A percentile compares a stretch with the other conserved stretches of the same genome.
phyloP scores from a whole-genome alignment of 805 yeast genomes.

The Teunomyces cretensis region DNA sequence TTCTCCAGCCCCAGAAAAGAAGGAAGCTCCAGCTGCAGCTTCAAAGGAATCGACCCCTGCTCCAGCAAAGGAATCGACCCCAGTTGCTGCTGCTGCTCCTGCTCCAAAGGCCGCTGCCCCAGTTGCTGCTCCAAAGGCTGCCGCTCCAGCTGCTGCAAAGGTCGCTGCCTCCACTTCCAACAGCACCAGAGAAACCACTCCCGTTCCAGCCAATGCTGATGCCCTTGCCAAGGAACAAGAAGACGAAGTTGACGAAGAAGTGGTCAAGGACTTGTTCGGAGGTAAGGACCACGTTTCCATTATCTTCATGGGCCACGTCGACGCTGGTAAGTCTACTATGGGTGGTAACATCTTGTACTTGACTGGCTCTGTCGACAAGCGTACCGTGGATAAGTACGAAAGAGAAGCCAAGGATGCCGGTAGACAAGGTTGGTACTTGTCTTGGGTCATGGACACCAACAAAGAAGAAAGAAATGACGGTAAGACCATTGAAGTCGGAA shows the following conservation, averaged over 20 bases:
- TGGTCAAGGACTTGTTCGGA: slow-evolving; percentile 90
- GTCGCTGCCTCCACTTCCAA: slow-evolving; percentile 12
- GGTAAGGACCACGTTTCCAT: slow-evolving; percentile 97
- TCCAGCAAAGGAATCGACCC: neutral
- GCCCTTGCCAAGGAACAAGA: slow-evolving; percentile 67
- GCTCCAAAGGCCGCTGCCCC: slow-evolving; percentile 13
- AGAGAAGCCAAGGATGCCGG: slow-evolving; percentile 99
- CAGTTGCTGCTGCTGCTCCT: slow-evolving; percentile 10
- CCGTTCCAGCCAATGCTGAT: slow-evolving; percentile 39
- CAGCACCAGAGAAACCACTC: slow-evolving; percentile 18
- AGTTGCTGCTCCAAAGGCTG: slow-evolving; percentile 8
- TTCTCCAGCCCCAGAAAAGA: slow-evolving; percentile 6
- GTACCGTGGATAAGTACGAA: slow-evolving; percentile 97
- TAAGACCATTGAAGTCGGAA: slow-evolving; percentile 98
- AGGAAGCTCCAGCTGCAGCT: slow-evolving; percentile 8
- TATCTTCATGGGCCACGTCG: slow-evolving; percentile 99
- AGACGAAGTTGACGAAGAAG: slow-evolving; percentile 79
- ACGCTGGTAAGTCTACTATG: slow-evolving; percentile 99
- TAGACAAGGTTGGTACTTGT: slow-evolving; percentile 98
- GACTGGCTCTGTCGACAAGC: slow-evolving; percentile 97
- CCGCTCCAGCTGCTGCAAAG: slow-evolving; percentile 14
- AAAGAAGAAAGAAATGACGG: slow-evolving; percentile 99
- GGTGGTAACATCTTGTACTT: slow-evolving; percentile 94
- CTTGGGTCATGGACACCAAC: slow-evolving; percentile 99
- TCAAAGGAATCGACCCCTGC: slow-evolving; percentile 7